Conservation (phyloP, 352 stramenopile species). For the Globisporangium emineosum region DNA sequence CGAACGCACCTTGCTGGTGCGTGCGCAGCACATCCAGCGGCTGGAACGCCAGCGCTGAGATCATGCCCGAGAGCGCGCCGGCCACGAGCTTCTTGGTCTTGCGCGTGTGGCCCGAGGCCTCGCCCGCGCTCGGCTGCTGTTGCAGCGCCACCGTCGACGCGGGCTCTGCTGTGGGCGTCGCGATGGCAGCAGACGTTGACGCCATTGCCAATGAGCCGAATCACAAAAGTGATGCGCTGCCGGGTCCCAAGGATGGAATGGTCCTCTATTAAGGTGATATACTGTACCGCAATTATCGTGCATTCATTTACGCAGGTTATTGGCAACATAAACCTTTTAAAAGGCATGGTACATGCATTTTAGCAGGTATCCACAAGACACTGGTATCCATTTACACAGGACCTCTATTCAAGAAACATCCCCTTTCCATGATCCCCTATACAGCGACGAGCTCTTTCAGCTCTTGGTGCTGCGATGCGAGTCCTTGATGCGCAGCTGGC, state of each 20-base stretch:
- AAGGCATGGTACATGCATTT: background rate
- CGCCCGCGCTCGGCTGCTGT: constrained; percentile 5
- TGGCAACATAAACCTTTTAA: too few species aligned
- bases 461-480: constrained; percentile 11
- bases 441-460: background rate
- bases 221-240: background rate
- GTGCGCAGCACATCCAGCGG: constrained; percentile 83
- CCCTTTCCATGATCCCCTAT: background rate
- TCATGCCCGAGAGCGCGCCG: constrained; percentile 69
- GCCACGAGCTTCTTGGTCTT: constrained; percentile 76
- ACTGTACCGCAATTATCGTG: too few species aligned
- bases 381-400: background rate
- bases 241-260: background rate
- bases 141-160: background rate
- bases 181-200: constrained; percentile 4
- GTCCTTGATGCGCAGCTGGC: constrained; percentile 46
- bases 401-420: background rate
- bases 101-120: constrained; percentile 19
- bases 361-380: background rate
- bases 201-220: constrained; percentile 9
- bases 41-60: constrained; percentile 83
- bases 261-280: background rate
- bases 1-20: constrained; percentile 81
- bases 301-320: too few species aligned
- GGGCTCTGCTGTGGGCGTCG: constrained; percentile 4